Percentiles rank a stretch among this genome's conserved stretches.
Evolutionary conservation across 2,329 filamentous ascomycete species (phyloP).

Genomic region (Diaporthe humulicola): DNA sequence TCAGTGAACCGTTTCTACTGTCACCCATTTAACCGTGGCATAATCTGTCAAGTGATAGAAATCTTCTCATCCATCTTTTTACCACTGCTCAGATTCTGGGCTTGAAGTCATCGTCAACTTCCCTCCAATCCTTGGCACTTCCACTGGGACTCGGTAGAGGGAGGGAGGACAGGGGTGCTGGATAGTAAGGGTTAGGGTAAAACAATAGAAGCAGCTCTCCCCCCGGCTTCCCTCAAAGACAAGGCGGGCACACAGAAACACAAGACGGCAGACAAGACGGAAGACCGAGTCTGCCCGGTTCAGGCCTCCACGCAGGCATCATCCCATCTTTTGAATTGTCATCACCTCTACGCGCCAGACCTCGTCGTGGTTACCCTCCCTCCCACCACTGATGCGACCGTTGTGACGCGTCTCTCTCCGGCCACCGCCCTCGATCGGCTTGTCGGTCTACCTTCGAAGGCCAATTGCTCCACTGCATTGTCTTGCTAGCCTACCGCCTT

Average conservation of each 20-base stretch:
- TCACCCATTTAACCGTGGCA: rapidly evolving
- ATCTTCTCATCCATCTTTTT: no score
- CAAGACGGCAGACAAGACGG: conserved; percentile 10
- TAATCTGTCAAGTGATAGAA: no score
- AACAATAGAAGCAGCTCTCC: not conserved
- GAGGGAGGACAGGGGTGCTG: not conserved
- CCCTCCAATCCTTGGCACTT: not conserved
- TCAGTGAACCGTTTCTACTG: not conserved
- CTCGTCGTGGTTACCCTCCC: conserved; percentile 13
- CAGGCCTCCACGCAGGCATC: not conserved
- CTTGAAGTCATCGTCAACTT: not conserved
- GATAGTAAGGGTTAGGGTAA: not conserved
- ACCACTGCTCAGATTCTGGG: not conserved
- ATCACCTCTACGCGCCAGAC: not conserved
- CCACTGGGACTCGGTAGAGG: no score
- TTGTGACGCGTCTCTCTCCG: conserved; percentile 22
- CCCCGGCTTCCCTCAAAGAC: not conserved
- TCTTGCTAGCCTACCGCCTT: not conserved
- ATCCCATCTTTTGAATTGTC: conserved; percentile 4
- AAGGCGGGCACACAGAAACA: not conserved
- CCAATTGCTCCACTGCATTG: not conserved
- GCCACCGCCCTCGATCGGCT: conserved; percentile 4
- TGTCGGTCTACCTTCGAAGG: not conserved
- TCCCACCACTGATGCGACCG: not conserved
- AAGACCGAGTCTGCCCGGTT: not conserved